Conservation (phyloP, 2,329 filamentous ascomycete species). For the Paraphoma sp. region DNA sequence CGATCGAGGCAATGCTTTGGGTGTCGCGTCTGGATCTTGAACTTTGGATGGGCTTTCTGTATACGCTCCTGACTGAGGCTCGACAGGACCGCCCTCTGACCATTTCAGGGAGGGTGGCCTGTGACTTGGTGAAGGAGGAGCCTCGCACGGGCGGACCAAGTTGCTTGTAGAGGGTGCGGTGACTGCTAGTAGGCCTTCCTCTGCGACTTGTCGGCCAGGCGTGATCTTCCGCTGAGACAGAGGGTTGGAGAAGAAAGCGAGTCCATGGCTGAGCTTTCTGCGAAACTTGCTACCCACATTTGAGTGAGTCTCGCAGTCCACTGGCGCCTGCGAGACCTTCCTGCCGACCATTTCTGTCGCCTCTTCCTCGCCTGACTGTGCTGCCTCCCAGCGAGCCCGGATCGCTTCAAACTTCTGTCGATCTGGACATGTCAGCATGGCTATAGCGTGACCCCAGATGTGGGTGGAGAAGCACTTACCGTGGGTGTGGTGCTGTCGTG, state of each 20-base stretch:
- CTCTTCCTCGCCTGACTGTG: constrained; percentile 13
- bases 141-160: constrained; percentile 8
- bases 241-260: constrained; percentile 41
- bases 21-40: constrained; percentile 19
- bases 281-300: constrained; percentile 35
- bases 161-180: constrained; percentile 12
- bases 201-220: constrained; percentile 17
- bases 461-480: constrained; percentile 20
- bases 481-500: constrained; percentile 10
- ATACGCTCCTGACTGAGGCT: neutral
- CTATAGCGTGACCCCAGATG: constrained; percentile 17
- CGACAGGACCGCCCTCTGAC: neutral
- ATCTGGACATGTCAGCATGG: constrained; percentile 46
- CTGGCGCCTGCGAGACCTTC: constrained; percentile 19
- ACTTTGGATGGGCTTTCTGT: neutral
- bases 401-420: constrained; percentile 39
- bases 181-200: constrained; percentile 15
- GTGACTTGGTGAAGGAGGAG: constrained; percentile 14
- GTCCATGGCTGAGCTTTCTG: constrained; percentile 41
- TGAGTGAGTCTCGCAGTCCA: constrained; percentile 8
- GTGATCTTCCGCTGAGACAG: constrained; percentile 38
- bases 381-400: constrained; percentile 43
- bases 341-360: constrained; percentile 35
- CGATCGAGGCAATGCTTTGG: constrained; percentile 32
- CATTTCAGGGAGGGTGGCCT: constrained; percentile 3